A percentile compares a stretch with the other conserved stretches of the same genome.
Conservation (phyloP, 2,329 filamentous ascomycete species). For the Aphanocladium album region DNA sequence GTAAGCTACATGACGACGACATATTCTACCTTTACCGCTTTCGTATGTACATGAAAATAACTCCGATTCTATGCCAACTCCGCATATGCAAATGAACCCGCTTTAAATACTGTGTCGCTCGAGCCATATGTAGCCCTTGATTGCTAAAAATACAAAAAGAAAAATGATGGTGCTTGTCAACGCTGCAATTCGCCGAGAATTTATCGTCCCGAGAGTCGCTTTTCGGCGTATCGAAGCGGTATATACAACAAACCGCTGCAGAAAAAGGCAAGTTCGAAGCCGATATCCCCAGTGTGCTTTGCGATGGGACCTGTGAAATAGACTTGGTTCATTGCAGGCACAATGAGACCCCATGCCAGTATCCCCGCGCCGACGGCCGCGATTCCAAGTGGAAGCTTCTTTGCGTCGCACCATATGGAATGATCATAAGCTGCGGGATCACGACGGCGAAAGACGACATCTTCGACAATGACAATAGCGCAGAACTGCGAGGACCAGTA, state of each 20-base stretch:
- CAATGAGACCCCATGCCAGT: conserved; percentile 45
- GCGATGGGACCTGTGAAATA: conserved; percentile 60
- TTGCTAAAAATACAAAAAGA: neutral
- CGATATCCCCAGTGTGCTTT: conserved; percentile 56
- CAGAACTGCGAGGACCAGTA: conserved; percentile 55
- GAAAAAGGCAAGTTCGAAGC: conserved; percentile 59
- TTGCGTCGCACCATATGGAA: conserved; percentile 42
- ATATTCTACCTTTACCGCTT: too few species aligned
- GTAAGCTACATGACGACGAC: too few species aligned
- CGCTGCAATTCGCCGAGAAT: neutral
- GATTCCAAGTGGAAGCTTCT: conserved; percentile 39
- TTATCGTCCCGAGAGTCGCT: conserved; percentile 22
- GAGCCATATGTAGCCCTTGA: too few species aligned
- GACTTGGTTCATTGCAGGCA: conserved; percentile 56
- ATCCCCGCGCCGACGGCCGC: conserved; percentile 43
- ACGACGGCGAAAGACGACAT: conserved; percentile 43
- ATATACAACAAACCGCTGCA: conserved; percentile 44
- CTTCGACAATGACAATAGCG: conserved; percentile 43
- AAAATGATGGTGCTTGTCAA: too few species aligned
- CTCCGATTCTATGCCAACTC: too few species aligned
- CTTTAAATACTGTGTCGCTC: too few species aligned
- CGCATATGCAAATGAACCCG: too few species aligned
- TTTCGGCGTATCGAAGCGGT: conserved; percentile 43
- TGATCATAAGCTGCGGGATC: conserved; percentile 42
- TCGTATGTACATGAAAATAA: too few species aligned